Conservation (phyloP, 345 rosid species). For the Melaleuca quinquenervia region DNA sequence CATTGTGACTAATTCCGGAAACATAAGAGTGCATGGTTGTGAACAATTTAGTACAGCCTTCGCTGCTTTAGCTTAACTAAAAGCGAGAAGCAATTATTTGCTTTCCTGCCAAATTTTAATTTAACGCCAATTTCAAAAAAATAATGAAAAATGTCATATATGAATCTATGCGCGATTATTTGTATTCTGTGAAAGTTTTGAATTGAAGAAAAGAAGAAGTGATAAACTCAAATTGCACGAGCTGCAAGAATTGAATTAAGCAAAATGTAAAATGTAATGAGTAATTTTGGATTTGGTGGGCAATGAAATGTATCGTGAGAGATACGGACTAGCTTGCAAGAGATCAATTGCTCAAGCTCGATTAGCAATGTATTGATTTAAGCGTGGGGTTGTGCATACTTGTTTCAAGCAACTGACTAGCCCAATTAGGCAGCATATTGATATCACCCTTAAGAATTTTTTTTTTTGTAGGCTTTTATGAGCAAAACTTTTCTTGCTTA, state of each 20-base stretch:
- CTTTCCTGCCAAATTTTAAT: background rate
- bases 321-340: background rate
- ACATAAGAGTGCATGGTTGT: background rate
- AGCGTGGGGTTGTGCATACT: background rate
- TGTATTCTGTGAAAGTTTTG: background rate
- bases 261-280: background rate
- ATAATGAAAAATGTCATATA: background rate
- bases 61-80: background rate
- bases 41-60: background rate
- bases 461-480: background rate
- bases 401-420: background rate
- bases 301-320: background rate
- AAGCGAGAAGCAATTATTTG: background rate
- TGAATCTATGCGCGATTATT: background rate
- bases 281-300: background rate
- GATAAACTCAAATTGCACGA: background rate
- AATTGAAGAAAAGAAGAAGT: background rate
- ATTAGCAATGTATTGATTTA: background rate
- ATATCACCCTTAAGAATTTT: background rate
- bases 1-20: background rate
- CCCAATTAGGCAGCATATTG: background rate
- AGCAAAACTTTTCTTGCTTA: background rate
- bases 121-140: background rate
- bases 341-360: background rate
- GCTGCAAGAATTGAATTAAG: background rate